Conservation (phyloP, 2,329 filamentous ascomycete species). For the Penicillium sp. region DNA sequence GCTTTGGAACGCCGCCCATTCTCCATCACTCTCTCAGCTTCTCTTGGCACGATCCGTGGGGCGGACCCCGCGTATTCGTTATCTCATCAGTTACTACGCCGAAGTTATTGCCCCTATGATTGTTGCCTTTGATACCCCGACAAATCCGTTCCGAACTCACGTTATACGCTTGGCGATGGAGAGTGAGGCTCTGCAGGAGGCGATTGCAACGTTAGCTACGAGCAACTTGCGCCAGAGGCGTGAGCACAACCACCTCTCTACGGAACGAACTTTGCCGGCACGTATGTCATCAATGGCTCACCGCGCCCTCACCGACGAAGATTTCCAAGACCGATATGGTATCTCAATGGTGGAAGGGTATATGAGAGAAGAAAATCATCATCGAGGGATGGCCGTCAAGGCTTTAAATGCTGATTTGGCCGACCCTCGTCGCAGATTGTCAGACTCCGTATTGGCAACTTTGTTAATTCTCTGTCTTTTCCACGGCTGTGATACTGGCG, state of each 20-base stretch:
- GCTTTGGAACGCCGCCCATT: slow-evolving; percentile 23
- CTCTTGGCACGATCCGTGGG: slow-evolving; percentile 49
- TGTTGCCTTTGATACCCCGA: slow-evolving; percentile 82
- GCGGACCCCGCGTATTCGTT: slow-evolving; percentile 75
- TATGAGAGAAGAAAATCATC: slow-evolving; percentile 73
- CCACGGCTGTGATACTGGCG: slow-evolving; percentile 87
- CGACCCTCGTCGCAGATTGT: slow-evolving; percentile 69
- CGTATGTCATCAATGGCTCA: slow-evolving; percentile 50
- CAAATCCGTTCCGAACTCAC: slow-evolving; percentile 82
- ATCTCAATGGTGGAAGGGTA: slow-evolving; percentile 56
- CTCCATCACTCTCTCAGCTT: slow-evolving; percentile 37
- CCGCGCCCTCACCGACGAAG: slow-evolving; percentile 41
- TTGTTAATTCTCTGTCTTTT: slow-evolving; percentile 87
- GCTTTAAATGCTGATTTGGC: slow-evolving; percentile 81
- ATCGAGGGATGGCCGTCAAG: slow-evolving; percentile 79
- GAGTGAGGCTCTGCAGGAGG: slow-evolving; percentile 84
- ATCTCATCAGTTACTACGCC: slow-evolving; percentile 90
- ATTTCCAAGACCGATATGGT: slow-evolving; percentile 38
- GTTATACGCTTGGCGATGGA: slow-evolving; percentile 73
- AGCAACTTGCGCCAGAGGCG: slow-evolving; percentile 86
- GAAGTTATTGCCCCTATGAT: slow-evolving; percentile 89
- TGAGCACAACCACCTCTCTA: slow-evolving; percentile 53
- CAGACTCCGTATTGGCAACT: slow-evolving; percentile 84
- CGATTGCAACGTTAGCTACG: slow-evolving; percentile 81
- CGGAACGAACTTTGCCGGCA: slow-evolving; percentile 51